Percentiles rank a stretch among this genome's conserved stretches.
Conservation (phyloP, 306 rosid species). For the Cicer arietinum region DNA sequence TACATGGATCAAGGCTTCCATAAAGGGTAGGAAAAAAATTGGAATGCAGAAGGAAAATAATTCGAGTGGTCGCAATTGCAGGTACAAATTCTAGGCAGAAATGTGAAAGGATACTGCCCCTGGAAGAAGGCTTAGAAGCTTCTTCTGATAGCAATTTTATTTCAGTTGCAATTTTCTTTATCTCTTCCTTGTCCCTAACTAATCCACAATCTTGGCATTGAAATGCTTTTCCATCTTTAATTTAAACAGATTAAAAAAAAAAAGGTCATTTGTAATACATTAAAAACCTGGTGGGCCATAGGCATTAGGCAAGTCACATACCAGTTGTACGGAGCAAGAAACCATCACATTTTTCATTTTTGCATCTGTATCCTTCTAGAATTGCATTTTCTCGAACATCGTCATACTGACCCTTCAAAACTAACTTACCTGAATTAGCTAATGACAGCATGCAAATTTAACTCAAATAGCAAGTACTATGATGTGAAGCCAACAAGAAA, state of each 20-base stretch:
- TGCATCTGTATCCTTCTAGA: constrained; percentile 88
- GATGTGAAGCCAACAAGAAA: constrained; percentile 23
- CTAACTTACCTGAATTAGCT: constrained; percentile 50
- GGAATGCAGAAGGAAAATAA: constrained; percentile 29
- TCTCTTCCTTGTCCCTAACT: constrained; percentile 72
- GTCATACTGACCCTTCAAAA: constrained; percentile 70
- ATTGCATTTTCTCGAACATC: constrained; percentile 80
- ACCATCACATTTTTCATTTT: constrained; percentile 69
- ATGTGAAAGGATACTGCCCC: constrained; percentile 69
- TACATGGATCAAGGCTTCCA: constrained; percentile 9
- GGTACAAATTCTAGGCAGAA: constrained; percentile 39
- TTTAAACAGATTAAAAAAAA: constrained; percentile 27
- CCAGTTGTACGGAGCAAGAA: constrained; percentile 80
- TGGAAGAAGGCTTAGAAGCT: constrained; percentile 52
- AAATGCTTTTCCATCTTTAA: constrained; percentile 72
- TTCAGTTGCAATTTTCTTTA: constrained; percentile 63
- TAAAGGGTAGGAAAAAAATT: not conserved
- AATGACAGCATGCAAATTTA: constrained; percentile 36
- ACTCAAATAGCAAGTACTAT: constrained; percentile 33
- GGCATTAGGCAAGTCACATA: constrained; percentile 44
- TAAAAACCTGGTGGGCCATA: constrained; percentile 35
- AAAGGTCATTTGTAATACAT: constrained; percentile 25
- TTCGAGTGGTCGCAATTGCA: constrained; percentile 31
- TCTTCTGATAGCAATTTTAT: constrained; percentile 62
- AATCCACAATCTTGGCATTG: constrained; percentile 80